phyloP scores from a whole-genome alignment of 2,329 filamentous ascomycete species.

The Sphaerulina vaccinii region DNA sequence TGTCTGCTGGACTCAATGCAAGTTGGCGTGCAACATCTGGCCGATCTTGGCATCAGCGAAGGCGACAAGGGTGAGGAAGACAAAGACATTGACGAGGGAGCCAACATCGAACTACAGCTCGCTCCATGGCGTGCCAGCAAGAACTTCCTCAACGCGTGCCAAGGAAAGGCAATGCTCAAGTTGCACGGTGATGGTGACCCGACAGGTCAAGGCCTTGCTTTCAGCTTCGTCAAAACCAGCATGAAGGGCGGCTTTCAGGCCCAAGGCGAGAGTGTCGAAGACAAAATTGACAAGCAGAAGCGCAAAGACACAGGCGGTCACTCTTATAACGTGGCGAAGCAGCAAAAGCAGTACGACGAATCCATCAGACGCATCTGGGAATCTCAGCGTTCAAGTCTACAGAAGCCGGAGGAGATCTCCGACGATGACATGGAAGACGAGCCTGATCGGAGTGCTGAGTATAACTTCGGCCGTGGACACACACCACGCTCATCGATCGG shows the following conservation, averaged over 20 bases:
- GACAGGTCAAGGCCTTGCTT: conserved; percentile 86
- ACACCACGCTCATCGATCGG: conserved; percentile 67
- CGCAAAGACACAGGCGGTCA: conserved; percentile 74
- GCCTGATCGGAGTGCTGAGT: conserved; percentile 48
- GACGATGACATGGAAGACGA: conserved; percentile 68
- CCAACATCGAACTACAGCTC: conserved; percentile 81
- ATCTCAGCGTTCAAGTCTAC: conserved; percentile 75
- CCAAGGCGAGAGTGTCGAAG: conserved; percentile 81
- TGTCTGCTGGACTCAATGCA: conserved; percentile 96
- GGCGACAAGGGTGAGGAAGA: conserved; percentile 63
- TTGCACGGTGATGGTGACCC: conserved; percentile 94
- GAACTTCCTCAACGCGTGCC: conserved; percentile 90
- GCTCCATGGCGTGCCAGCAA: conserved; percentile 96
- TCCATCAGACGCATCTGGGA: conserved; percentile 93
- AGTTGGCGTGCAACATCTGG: conserved; percentile 84
- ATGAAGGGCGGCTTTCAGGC: conserved; percentile 99
- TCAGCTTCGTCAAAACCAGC: conserved; percentile 95
- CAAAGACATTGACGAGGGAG: conserved; percentile 61
- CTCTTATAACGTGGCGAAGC: conserved; percentile 94
- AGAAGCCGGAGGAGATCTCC: conserved; percentile 70
- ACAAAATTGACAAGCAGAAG: conserved; percentile 77
- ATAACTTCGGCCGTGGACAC: conserved; percentile 44
- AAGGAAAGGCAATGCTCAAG: conserved; percentile 94
- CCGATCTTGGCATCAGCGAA: conserved; percentile 82
- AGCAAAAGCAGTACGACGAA: conserved; percentile 87